Evolutionary conservation across 495 filamentous ascomycete genomes (phyloP), one percentile per base, ranked within the genome.

Genomic region (Beverwykella pulmonaria): DNA sequence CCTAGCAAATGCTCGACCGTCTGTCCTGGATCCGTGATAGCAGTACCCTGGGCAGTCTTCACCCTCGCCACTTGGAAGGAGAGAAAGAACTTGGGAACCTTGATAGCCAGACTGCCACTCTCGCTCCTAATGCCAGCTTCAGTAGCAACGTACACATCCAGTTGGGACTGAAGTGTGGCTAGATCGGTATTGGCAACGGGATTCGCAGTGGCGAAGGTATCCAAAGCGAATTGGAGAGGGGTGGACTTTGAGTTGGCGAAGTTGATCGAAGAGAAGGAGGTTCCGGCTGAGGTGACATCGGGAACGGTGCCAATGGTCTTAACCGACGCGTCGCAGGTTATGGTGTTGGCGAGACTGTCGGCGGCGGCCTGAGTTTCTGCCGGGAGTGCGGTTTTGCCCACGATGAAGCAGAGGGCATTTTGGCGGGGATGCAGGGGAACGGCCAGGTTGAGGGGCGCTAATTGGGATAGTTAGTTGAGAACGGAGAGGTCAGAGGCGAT

Each of bases 81-180:
- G 15, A 63, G 23, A 29, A 63, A 63, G 48, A 53, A 53, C 34
- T 54, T 63, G 25, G 50, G 48, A 12, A 63, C 48, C 30, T 53
- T 46, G 41, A 63, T 63, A 20, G 48, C 59, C 20, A 54, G 32
- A 47, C 27, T 46, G 2, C 59, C 59, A 23, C 48, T 34, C 27
- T 27, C 48, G 30, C 59, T 63, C 36, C 59, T 63, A 9, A 63
- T 30, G 1, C 59, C 59, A 2, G 59, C 59, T 19, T 63, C 59
- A 17, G 59, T 63, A 1, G 59, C 59, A 14, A 63, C n/a, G 46
- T 63, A 63, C 27, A 54, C 32, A 27, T 53, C 29, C n/a, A 63
- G 49, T n/a, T 44, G 30, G 20, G 53, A 26, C 36, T 63, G 29
- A 19, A 63, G 50, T 1, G 34, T 27, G 4, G 15, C 15, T 7